phyloP scores from a whole-genome alignment of 1,284 basidiomycete genomes.

The Ganoderma lingzhi region DNA sequence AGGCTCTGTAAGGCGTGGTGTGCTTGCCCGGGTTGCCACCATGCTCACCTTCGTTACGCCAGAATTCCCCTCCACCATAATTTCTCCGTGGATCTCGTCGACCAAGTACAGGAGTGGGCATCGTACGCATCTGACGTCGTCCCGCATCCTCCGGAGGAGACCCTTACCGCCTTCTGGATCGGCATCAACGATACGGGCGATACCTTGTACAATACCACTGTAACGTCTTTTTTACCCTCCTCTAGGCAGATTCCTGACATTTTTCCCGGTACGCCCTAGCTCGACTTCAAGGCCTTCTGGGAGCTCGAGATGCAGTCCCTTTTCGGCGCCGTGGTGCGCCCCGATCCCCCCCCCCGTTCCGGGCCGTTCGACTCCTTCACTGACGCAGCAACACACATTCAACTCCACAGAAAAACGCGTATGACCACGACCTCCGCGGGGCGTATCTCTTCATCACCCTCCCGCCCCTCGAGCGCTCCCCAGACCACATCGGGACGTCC shows the following conservation, averaged over 20 bases:
- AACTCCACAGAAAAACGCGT: conserved; percentile 48
- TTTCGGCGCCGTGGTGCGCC: conserved; percentile 56
- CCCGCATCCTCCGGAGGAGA: conserved; percentile 52
- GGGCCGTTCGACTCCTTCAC: too few relatives aligned
- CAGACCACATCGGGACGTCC: conserved; percentile 43
- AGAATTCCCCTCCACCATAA: conserved; percentile 50
- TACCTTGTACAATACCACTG: conserved; percentile 53
- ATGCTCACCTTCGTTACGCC: not conserved
- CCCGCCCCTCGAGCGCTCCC: conserved; percentile 59
- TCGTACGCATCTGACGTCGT: conserved; percentile 52
- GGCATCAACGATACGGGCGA: conserved; percentile 68
- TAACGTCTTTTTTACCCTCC: conserved; percentile 26
- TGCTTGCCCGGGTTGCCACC: not conserved
- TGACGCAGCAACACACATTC: not conserved
- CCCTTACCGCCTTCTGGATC: conserved; percentile 64
- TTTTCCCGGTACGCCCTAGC: not conserved
- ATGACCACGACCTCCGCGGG: conserved; percentile 49
- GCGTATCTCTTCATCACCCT: conserved; percentile 64
- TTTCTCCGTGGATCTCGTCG: conserved; percentile 56
- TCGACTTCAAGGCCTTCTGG: conserved; percentile 55
- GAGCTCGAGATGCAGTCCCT: conserved; percentile 58
- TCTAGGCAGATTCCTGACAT: not conserved
- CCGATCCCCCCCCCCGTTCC: conserved; percentile 23
- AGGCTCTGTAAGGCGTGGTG: conserved; percentile 46
- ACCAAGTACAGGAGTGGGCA: conserved; percentile 59